A percentile compares a stretch with the other conserved stretches of the same genome.
Evolutionary conservation across 2,329 filamentous ascomycete species (phyloP).

Genomic region (Helicocarpus griseus): DNA sequence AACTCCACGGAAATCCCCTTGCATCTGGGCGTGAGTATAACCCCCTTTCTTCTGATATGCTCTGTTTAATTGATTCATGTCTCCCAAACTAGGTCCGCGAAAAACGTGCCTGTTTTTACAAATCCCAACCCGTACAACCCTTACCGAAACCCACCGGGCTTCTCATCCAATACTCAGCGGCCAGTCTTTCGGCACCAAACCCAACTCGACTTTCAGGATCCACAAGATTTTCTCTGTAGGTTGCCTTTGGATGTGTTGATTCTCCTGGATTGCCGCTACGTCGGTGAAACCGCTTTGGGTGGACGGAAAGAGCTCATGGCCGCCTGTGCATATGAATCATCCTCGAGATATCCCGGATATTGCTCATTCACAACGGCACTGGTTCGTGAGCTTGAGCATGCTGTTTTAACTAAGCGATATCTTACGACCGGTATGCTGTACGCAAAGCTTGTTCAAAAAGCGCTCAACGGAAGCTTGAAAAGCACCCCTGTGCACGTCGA

Average conservation of each 20-base stretch:
- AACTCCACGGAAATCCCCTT: not conserved
- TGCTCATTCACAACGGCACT: not conserved
- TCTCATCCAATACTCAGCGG: no score
- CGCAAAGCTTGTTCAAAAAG: not conserved
- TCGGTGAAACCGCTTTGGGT: not conserved
- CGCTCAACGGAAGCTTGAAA: not conserved
- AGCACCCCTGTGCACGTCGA: not conserved
- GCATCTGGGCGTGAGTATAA: not conserved
- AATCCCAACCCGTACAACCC: no score
- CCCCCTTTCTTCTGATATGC: not conserved
- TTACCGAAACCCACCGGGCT: no score
- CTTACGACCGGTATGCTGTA: not conserved
- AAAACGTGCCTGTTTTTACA: no score
- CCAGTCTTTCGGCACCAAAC: no score
- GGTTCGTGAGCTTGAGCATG: not conserved
- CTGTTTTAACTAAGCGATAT: not conserved
- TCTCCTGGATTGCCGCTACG: slow-evolving; percentile 1
- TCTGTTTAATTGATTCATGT: no score
- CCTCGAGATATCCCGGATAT: not conserved
- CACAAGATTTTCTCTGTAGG: not conserved
- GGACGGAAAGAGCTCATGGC: slow-evolving; percentile 2
- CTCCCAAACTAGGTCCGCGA: no score
- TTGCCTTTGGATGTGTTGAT: not conserved
- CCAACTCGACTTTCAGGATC: no score
- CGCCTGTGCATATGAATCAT: not conserved